Conservation (phyloP, 2,329 filamentous ascomycete species). For the Penicillium sp. region DNA sequence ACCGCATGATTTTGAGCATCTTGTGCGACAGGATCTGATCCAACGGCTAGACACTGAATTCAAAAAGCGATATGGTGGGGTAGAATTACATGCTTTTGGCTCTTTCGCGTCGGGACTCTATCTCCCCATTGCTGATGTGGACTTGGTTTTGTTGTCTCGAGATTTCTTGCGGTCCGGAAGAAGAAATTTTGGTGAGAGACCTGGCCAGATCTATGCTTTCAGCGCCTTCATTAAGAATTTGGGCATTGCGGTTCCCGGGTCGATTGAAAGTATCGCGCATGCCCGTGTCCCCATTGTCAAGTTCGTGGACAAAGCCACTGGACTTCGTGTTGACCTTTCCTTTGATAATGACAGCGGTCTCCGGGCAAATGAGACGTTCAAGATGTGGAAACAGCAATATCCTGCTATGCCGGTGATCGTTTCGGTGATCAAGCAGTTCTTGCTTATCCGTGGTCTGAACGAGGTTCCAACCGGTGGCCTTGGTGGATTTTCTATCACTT, state of each 20-base stretch:
- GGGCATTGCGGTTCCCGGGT: constrained; percentile 61
- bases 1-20: constrained; percentile 76
- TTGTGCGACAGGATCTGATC: constrained; percentile 74
- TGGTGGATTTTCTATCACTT: constrained; percentile 92
- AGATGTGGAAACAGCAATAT: constrained; percentile 75
- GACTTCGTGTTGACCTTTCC: constrained; percentile 86
- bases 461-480: constrained; percentile 91
- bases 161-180: constrained; percentile 61
- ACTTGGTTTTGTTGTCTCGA: constrained; percentile 76
- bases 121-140: constrained; percentile 85
- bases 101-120: constrained; percentile 87
- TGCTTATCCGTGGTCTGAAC: constrained; percentile 86
- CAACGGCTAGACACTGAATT: constrained; percentile 67
- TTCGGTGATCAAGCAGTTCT: constrained; percentile 87
- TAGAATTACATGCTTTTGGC: constrained; percentile 78
- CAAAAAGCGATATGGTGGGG: constrained; percentile 60
- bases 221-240: constrained; percentile 61
- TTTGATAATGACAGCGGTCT: constrained; percentile 91
- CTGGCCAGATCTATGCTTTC: constrained; percentile 65
- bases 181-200: constrained; percentile 55
- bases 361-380: constrained; percentile 77
- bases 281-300: constrained; percentile 94
- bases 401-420: constrained; percentile 87
- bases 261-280: constrained; percentile 69
- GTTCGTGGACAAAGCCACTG: constrained; percentile 77